Evolutionary conservation across 2,329 filamentous ascomycete species (phyloP).

Genomic region (Venturia effusa): DNA sequence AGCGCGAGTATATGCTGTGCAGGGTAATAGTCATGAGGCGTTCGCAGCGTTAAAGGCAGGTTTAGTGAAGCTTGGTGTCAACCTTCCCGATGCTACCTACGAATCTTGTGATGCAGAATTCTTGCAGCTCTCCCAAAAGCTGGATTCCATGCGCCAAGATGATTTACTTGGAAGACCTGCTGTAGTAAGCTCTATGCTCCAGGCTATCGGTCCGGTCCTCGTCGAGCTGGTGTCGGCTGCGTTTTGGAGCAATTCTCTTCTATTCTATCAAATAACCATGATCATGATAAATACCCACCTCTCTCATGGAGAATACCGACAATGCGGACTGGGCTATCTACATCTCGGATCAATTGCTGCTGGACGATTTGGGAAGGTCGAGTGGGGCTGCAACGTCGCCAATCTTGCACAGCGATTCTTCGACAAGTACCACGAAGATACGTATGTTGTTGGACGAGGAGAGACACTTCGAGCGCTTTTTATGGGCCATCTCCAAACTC

Average conservation of each 20-base stretch:
- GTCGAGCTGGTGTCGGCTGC: slow-evolving; percentile 59
- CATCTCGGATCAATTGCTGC: slow-evolving; percentile 58
- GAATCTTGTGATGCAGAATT: slow-evolving; percentile 72
- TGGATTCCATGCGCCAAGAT: slow-evolving; percentile 42
- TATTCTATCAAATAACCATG: slow-evolving; percentile 62
- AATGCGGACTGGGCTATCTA: slow-evolving; percentile 58
- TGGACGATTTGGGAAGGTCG: slow-evolving; percentile 58
- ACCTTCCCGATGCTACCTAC: slow-evolving; percentile 55
- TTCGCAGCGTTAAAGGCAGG: slow-evolving; percentile 62
- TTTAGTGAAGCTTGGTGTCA: slow-evolving; percentile 56
- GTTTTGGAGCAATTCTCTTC: slow-evolving; percentile 61
- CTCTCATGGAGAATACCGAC: slow-evolving; percentile 52
- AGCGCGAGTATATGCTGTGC: slow-evolving; percentile 65
- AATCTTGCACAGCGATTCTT: slow-evolving; percentile 53
- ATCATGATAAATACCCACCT: slow-evolving; percentile 58
- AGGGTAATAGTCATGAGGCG: slow-evolving; percentile 59
- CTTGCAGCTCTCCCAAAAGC: slow-evolving; percentile 31
- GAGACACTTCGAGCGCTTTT: slow-evolving; percentile 60
- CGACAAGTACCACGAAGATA: slow-evolving; percentile 47
- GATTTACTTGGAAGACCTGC: slow-evolving; percentile 23
- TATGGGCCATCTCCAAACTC: slow-evolving; percentile 56
- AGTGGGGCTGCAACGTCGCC: slow-evolving; percentile 56
- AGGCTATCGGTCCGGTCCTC: slow-evolving; percentile 58
- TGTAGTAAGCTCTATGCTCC: slow-evolving; percentile 42
- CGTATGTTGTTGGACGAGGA: slow-evolving; percentile 56